A percentile compares a stretch with the other conserved stretches of the same genome.
Evolutionary conservation across 148 eudicot genomes (phyloP).

Genomic region (Rheum nobile): DNA sequence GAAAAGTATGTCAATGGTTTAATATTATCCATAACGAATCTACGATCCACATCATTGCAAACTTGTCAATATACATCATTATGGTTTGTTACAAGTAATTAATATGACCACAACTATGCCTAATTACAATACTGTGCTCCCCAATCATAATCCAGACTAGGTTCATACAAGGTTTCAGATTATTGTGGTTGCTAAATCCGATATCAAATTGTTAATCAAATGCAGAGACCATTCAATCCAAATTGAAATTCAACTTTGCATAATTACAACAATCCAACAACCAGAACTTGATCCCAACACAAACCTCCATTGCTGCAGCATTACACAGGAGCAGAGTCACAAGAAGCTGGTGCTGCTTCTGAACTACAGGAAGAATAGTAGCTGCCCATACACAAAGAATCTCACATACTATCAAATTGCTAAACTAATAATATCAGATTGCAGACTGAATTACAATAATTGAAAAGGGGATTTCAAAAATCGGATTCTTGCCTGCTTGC

Average conservation of each 20-base stretch:
- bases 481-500: slow-evolving; percentile 53
- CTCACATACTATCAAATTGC: slow-evolving; percentile 4
- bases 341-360: slow-evolving; percentile 85
- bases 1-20: background rate
- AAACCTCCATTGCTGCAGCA: slow-evolving; percentile 88
- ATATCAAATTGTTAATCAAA: background rate
- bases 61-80: background rate
- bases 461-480: background rate
- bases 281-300: background rate
- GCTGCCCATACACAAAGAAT: slow-evolving; percentile 32
- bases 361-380: slow-evolving; percentile 64
- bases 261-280: background rate
- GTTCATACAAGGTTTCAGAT: no score
- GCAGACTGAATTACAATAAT: background rate
- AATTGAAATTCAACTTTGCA: background rate
- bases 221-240: background rate
- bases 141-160: background rate
- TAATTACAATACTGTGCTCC: background rate
- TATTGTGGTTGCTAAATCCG: background rate
- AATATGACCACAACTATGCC: background rate
- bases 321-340: slow-evolving; percentile 77
- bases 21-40: background rate
- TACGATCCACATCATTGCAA: background rate
- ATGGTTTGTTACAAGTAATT: background rate
- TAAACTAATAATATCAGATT: no score